Percentiles rank a stretch among this genome's conserved stretches.
These are phyloP conservation scores for Fusarium albidum DNA, from an alignment of 2,329 filamentous ascomycete species.

Conservation along the genomic window DNA sequence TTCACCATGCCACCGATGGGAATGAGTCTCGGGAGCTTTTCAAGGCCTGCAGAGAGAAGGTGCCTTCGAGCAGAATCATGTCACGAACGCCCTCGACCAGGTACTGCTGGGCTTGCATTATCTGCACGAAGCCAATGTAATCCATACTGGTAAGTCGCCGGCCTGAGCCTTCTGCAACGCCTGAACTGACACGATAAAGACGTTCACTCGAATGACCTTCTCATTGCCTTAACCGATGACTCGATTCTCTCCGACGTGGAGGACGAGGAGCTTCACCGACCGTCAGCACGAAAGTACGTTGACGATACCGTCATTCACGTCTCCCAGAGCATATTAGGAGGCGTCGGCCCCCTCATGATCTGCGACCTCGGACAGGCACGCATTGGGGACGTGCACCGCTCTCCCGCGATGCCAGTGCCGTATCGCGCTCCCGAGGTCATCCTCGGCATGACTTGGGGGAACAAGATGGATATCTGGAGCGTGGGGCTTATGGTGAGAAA, in stretches of 20 bases:
- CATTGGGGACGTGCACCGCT: constrained; percentile 35
- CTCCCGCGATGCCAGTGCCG: constrained; percentile 41
- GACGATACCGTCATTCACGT: constrained; percentile 41
- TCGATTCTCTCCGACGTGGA: constrained; percentile 43
- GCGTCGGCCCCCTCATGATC: constrained; percentile 42
- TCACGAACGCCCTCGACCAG: constrained; percentile 35
- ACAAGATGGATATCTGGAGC: constrained; percentile 48
- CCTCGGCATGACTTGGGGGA: constrained; percentile 46
- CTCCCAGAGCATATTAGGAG: constrained; percentile 45
- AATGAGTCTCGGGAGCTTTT: constrained; percentile 48
- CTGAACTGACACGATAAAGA: constrained; percentile 37
- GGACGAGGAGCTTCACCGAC: constrained; percentile 41
- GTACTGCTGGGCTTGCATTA: constrained; percentile 35
- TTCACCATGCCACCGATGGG: constrained; percentile 48
- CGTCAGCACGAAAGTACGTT: constrained; percentile 42
- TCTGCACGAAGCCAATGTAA: constrained; percentile 37
- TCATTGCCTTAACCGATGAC: constrained; percentile 44
- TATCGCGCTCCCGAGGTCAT: constrained; percentile 50
- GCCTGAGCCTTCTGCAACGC: background rate
- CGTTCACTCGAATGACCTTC: constrained; percentile 47
- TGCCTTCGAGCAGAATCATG: constrained; percentile 41
- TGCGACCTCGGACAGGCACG: constrained; percentile 49
- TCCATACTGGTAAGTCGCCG: constrained; percentile 39
- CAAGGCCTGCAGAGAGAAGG: constrained; percentile 38
- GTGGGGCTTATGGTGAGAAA: constrained; percentile 44